Evolutionary conservation across 306 rosid species (phyloP), one percentile per base, ranked within the genome.

Genomic region (Cicer bijugum): DNA sequence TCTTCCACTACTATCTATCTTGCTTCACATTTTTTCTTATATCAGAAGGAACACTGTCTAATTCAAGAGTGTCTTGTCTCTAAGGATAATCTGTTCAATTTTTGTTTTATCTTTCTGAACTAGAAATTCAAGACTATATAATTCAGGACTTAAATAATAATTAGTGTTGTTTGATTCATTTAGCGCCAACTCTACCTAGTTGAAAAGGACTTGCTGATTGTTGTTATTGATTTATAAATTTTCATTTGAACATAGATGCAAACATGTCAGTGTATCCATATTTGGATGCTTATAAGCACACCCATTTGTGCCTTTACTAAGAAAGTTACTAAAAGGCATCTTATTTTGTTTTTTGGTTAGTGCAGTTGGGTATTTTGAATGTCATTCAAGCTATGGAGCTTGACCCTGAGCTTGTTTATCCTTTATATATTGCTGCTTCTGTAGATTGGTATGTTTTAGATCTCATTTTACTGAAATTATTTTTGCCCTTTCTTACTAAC

Each of bases 291-390:
- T 20, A 55, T 59, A 72, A 45, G 67, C 64, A 53, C 1, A 28
- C 55, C 46, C 51, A 15, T 38, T 40, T 58, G 33, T 71, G 71
- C 78, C 59, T 72, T 71, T 81, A 57, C 46, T 40, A 20, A 20
- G 45, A 66, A 66, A 72, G 74, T 56, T 61, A 39, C 72, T 72
- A 69, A 44, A 38, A 37, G 38, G 59, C 62, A 11, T 71, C 80
- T 79, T 75, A 78, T 59, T 73, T 37, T 72, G 71, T 73, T 83
- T 42, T 52, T 69, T 83, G 78, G 73, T 73, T 80, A 55, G 74
- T 82, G 85, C 96, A 93, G 98, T 82, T 93, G 90, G 98, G 97
- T 75, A 87, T 93, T 88, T 82, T 93, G 86, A 91, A 93, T 78
- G 88, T 91, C 80, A 61, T 89, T 74, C 90, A 91, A 83, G 87